Evolutionary conservation across 2,329 filamentous ascomycete species (phyloP).

Genomic region (Orbilia quercus): DNA sequence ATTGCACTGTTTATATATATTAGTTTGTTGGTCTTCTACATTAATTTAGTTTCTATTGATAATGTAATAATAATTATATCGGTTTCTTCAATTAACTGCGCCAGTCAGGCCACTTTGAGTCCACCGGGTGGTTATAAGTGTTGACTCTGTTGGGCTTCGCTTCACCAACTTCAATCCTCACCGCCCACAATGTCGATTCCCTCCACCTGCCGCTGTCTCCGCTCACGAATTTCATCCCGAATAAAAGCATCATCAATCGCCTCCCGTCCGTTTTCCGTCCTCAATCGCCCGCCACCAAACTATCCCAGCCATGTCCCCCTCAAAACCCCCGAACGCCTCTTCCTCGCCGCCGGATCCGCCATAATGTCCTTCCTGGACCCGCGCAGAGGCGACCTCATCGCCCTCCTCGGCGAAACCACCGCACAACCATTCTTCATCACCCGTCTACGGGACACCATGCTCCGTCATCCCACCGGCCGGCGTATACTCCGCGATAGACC

Average conservation of each 20-base stretch:
- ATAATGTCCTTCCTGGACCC: conserved; percentile 77
- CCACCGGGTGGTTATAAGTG: neutral
- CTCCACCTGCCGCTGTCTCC: conserved; percentile 30
- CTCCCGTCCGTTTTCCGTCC: conserved; percentile 76
- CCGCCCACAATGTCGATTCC: conserved; percentile 23
- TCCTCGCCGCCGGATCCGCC: conserved; percentile 75
- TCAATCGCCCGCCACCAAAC: conserved; percentile 84
- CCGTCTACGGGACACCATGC: conserved; percentile 91
- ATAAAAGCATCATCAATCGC: conserved; percentile 1
- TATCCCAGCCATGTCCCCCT: conserved; percentile 94
- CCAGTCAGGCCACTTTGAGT: conserved; percentile 10
- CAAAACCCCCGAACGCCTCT: conserved; percentile 78
- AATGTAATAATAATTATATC: neutral
- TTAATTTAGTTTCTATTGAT: no score
- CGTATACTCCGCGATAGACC: conserved; percentile 91
- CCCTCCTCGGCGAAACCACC: conserved; percentile 91
- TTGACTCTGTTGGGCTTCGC: neutral
- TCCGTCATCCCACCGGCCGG: conserved; percentile 81
- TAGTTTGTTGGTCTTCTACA: neutral
- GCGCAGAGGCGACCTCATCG: conserved; percentile 88
- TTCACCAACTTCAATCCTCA: conserved; percentile 3
- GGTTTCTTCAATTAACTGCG: neutral
- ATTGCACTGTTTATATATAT: neutral
- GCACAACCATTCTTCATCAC: conserved; percentile 95
- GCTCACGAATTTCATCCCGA: conserved; percentile 5